Conservation (phyloP, 306 rosid genomes). For the Canavalia gladiata region DNA sequence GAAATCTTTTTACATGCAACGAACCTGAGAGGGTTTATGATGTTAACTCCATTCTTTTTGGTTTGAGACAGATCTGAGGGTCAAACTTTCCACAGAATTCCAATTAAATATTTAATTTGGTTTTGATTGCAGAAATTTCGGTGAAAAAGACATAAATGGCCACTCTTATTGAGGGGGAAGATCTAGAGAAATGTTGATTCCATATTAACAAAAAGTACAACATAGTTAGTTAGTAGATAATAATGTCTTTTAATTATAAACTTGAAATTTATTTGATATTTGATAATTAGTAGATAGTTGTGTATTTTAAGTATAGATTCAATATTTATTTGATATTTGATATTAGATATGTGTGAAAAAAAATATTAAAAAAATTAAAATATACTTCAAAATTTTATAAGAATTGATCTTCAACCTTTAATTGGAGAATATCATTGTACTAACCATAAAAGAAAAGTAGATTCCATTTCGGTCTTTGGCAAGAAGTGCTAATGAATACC, state of each 20-base stretch:
- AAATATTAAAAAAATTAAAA: no score
- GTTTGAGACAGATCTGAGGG: conserved; percentile 57
- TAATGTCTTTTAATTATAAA: no score
- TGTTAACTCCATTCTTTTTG: conserved; percentile 57
- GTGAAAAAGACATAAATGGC: conserved; percentile 59
- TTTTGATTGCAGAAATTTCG: conserved; percentile 63
- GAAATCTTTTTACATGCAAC: conserved; percentile 42
- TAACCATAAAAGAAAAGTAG: conserved; percentile 27
- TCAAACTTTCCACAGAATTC: conserved; percentile 56
- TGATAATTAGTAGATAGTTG: no score
- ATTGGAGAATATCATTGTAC: no score
- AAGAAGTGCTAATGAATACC: conserved; percentile 38
- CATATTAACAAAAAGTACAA: background rate
- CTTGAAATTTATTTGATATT: no score
- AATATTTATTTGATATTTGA: no score
- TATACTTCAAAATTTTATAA: no score
- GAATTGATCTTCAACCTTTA: no score
- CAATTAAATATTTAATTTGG: conserved; percentile 46
- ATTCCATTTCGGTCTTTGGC: conserved; percentile 55
- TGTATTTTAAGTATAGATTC: no score
- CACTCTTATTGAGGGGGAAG: conserved; percentile 8
- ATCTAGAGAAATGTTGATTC: conserved; percentile 51
- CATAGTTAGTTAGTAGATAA: no score
- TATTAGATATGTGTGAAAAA: no score
- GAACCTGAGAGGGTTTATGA: conserved; percentile 60